Evolutionary conservation across 2,329 filamentous ascomycete genomes (phyloP).

Genomic region (Fusarium cyanostomum): DNA sequence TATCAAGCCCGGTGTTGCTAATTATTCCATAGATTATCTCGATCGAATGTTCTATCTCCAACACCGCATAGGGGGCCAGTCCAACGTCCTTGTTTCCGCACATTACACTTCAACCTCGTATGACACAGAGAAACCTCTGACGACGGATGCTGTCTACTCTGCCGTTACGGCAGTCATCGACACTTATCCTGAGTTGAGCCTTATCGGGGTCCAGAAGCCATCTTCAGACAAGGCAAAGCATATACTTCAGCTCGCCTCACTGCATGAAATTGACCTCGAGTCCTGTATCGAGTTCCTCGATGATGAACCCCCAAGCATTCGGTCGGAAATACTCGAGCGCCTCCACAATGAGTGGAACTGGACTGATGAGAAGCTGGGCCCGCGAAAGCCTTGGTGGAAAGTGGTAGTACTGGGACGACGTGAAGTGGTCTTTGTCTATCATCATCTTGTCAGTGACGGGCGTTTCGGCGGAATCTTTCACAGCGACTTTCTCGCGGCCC

Average conservation of each 20-base stretch:
- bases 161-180: background rate
- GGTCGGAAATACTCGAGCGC: conserved; percentile 8
- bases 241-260: conserved; percentile 2
- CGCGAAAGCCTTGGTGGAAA: conserved; percentile 25
- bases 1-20: too few relatives aligned
- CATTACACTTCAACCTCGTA: conserved; percentile 6
- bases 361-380: conserved; percentile 12
- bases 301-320: background rate
- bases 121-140: too few relatives aligned
- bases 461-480: conserved; percentile 23
- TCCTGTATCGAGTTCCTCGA: conserved; percentile 19
- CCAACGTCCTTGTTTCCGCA: conserved; percentile 33
- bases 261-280: conserved; percentile 29
- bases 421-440: conserved; percentile 28
- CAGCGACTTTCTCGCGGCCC: conserved; percentile 12
- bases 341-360: conserved; percentile 31
- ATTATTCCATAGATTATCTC: background rate
- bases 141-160: too few relatives aligned
- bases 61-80: conserved; percentile 26
- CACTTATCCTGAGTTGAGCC: too few relatives aligned
- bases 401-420: conserved; percentile 14
- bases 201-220: too few relatives aligned
- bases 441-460: conserved; percentile 30
- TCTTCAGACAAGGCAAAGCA: background rate
- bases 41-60: conserved; percentile 34